phyloP scores from a whole-genome alignment of 805 yeast species.

The Saccharomycopsis amapae region DNA sequence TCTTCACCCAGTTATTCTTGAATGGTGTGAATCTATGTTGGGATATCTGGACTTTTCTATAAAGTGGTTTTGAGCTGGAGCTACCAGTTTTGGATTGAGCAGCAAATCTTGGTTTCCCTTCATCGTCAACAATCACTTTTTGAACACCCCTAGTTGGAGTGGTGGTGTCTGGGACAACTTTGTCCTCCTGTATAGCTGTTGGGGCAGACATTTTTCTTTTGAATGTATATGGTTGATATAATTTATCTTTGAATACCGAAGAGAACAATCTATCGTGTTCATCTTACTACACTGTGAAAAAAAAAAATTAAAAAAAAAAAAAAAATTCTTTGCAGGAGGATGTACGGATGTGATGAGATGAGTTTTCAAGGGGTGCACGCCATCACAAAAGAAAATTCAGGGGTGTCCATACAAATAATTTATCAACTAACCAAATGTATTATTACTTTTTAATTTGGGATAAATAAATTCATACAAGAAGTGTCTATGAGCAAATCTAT shows the following conservation, averaged over 20 bases:
- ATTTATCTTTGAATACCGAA: neutral
- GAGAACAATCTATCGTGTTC: conserved; percentile 1
- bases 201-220: conserved; percentile 30
- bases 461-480: too few species aligned
- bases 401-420: neutral
- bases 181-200: conserved; percentile 39
- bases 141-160: conserved; percentile 23
- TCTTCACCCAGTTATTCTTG: conserved; percentile 83
- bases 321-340: neutral
- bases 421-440: too few species aligned
- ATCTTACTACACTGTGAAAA: neutral
- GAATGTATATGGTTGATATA: neutral
- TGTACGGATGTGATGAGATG: neutral
- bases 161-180: conserved; percentile 22
- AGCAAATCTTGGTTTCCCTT: conserved; percentile 85
- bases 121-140: conserved; percentile 57
- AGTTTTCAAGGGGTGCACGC: conserved; percentile 24
- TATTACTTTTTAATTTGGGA: too few species aligned
- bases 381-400: neutral
- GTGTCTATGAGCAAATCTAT: neutral
- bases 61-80: conserved; percentile 64
- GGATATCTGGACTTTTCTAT: conserved; percentile 87
- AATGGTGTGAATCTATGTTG: conserved; percentile 97
- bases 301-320: neutral
- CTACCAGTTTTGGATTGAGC: conserved; percentile 40